Evolutionary conservation across 176 grass and related monocot species (phyloP), one percentile per base, ranked within the genome.

Genomic region (Zoysia japonica): DNA sequence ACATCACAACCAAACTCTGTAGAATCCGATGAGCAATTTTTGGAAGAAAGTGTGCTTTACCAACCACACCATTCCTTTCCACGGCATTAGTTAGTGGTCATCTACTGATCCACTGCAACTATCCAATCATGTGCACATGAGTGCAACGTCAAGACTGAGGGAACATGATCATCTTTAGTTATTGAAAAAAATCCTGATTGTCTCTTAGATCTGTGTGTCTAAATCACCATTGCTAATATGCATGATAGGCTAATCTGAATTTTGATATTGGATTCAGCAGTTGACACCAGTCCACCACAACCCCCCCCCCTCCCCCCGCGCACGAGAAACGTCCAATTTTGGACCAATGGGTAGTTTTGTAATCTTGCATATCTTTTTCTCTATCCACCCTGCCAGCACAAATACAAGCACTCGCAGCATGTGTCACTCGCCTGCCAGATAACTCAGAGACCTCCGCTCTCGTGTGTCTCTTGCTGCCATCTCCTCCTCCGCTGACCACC

Each of bases 401-500:
- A 39, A 85, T 81, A 77, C 19, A 70, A 19, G 64, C 85, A 51
- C 55, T 83, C 57, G 47, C 80, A 61, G 45, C 79, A 51, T 28
- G 28, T 28, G 28, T 28, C 28, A 28, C 28, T 77, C 65, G 62
- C 16, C 70, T 60, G 66, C 40, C 65, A 70, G 19, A 19, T 1
- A 74, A 36, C 75, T 79, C 74, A 40, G 49, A 41, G 39, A 15
- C 38, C 63, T 55, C 37, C 17, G 47, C 47, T 57, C 55, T 28
- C 28, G 0, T 28, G 72, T 72, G 28, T 9, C 75, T 74, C 28
- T 28, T 28, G 28, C 75, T 84, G 75, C 75, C 75, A 86, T 69
- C 70, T 81, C 71, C 77, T 74, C 69, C 67, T 71, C 48, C 65
- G 40, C 53, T 53, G 9, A 9, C 15, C 48, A 14, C 71, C 53